Evolutionary conservation across 352 stramenopile genomes (phyloP).

Genomic region (Pythium vanterpoolii): DNA sequence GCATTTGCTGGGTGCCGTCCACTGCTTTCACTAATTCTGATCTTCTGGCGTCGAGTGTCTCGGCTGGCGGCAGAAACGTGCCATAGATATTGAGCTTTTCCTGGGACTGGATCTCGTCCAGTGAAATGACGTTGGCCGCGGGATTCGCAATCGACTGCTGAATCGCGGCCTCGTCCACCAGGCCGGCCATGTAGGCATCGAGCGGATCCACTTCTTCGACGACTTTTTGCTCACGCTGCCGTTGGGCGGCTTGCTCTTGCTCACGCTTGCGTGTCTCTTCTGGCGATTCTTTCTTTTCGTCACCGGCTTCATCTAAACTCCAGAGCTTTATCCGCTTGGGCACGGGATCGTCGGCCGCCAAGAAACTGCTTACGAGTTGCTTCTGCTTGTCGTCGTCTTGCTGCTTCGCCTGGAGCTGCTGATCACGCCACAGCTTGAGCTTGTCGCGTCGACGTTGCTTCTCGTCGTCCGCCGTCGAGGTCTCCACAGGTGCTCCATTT

Average conservation of each 20-base stretch:
- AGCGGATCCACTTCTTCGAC: conserved; percentile 80
- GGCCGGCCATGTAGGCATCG: conserved; percentile 84
- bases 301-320: conserved; percentile 52
- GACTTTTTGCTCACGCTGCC: conserved; percentile 64
- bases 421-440: conserved; percentile 51
- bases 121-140: conserved; percentile 78
- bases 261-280: conserved; percentile 52
- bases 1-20: not conserved
- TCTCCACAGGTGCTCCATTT: not conserved
- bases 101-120: conserved; percentile 76
- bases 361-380: conserved; percentile 33
- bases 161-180: conserved; percentile 74
- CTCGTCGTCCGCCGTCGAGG: conserved; percentile 23
- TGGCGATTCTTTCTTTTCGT: conserved; percentile 55
- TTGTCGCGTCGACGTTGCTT: conserved; percentile 49
- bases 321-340: conserved; percentile 59
- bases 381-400: conserved; percentile 37
- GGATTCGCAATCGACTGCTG: conserved; percentile 68
- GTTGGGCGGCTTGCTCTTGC: conserved; percentile 40
- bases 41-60: not conserved
- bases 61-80: conserved; percentile 65
- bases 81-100: conserved; percentile 85
- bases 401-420: conserved; percentile 55
- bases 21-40: not conserved
- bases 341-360: conserved; percentile 68